Percentiles rank a stretch among this genome's conserved stretches.
These are phyloP conservation scores for Capsicum pubescens DNA, from an alignment of 257 asterid genomes.

Conservation along the genomic window DNA sequence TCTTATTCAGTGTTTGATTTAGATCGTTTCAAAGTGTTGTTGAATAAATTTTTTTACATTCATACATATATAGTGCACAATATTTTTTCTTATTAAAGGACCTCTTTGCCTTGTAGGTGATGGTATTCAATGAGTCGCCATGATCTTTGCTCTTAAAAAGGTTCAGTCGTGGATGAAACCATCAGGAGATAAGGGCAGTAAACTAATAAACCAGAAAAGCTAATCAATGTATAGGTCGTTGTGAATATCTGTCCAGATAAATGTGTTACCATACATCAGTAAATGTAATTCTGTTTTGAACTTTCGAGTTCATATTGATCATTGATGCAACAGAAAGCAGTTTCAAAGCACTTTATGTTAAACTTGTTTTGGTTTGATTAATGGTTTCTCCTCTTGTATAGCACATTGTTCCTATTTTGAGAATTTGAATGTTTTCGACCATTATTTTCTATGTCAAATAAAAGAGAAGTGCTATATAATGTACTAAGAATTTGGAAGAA, in stretches of 20 bases:
- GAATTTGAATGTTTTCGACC: not conserved
- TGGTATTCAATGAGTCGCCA: constrained; percentile 81
- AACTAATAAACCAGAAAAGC: constrained; percentile 34
- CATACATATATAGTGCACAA: not conserved
- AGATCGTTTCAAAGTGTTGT: not conserved
- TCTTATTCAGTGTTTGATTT: not conserved
- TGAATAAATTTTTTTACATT: not conserved
- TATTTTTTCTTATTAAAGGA: not conserved
- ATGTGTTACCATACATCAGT: constrained; percentile 15
- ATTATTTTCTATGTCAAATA: too few relatives aligned
- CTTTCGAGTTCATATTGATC: constrained; percentile 3
- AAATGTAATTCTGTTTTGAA: not conserved
- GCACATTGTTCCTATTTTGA: not conserved
- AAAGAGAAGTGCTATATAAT: not conserved
- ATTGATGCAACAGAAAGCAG: constrained; percentile 15
- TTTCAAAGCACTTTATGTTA: not conserved
- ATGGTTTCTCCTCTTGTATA: not conserved
- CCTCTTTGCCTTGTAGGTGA: constrained; percentile 59
- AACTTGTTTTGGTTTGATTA: constrained; percentile 16
- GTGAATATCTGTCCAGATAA: constrained; percentile 47
- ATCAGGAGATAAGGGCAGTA: constrained; percentile 26
- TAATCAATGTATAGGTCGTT: constrained; percentile 47
- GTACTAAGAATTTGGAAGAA: not conserved
- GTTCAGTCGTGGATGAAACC: constrained; percentile 43
- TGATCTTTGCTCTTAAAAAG: constrained; percentile 42